These are phyloP conservation scores for Xylaria multiplex DNA, from an alignment of 2,329 filamentous ascomycete species.

Conservation along the genomic window DNA sequence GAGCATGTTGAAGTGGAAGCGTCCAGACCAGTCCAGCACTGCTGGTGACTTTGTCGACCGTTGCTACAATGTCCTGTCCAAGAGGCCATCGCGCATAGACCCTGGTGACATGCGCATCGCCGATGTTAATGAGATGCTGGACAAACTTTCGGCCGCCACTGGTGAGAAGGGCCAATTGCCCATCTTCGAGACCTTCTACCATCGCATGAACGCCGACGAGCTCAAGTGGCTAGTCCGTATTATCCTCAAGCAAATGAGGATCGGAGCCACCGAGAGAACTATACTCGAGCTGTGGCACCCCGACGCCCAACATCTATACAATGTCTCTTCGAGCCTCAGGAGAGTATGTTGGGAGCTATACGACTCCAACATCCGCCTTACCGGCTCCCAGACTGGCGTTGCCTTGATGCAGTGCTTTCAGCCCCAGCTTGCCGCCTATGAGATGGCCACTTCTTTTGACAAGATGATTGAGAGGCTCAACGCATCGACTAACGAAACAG, in stretches of 20 bases:
- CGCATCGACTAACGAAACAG: constrained; percentile 60
- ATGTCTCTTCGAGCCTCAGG: constrained; percentile 87
- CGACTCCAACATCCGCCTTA: constrained; percentile 76
- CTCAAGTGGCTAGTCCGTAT: constrained; percentile 95
- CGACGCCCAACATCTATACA: constrained; percentile 81
- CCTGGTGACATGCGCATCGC: constrained; percentile 84
- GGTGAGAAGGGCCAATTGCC: constrained; percentile 86
- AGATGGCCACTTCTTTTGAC: constrained; percentile 80
- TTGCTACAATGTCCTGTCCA: constrained; percentile 86
- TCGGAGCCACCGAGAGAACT: constrained; percentile 86
- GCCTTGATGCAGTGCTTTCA: constrained; percentile 94
- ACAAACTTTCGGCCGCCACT: constrained; percentile 77
- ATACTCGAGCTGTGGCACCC: constrained; percentile 85
- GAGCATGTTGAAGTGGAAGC: constrained; percentile 89
- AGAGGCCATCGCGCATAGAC: constrained; percentile 78
- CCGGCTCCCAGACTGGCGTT: constrained; percentile 79
- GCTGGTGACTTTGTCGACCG: constrained; percentile 93
- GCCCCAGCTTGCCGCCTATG: constrained; percentile 92
- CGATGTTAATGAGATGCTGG: constrained; percentile 87
- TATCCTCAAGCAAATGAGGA: constrained; percentile 80
- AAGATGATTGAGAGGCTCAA: constrained; percentile 76
- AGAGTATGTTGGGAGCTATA: constrained; percentile 94
- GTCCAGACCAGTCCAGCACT: constrained; percentile 69
- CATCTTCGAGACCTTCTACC: constrained; percentile 86
- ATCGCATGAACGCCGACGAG: constrained; percentile 91